Percentiles rank a stretch among this genome's conserved stretches.
phyloP scores from a whole-genome alignment of 164 flowering plant genomes.

The Magnolia officinalis region DNA sequence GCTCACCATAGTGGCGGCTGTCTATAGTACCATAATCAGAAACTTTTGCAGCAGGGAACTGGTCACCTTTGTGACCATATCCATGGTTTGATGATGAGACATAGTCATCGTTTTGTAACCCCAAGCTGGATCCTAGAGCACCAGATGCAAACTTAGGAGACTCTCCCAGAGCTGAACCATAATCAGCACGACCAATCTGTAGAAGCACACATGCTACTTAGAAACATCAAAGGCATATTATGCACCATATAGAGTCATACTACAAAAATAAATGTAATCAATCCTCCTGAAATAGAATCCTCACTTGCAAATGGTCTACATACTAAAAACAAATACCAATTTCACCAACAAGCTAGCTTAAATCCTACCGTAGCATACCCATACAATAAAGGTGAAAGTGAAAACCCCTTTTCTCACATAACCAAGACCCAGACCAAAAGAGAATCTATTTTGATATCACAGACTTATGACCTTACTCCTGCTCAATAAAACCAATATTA shows the following conservation, averaged over 20 bases:
- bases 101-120: constrained; percentile 35
- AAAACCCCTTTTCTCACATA: neutral
- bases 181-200: constrained; percentile 57
- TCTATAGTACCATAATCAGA: constrained; percentile 68
- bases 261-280: neutral
- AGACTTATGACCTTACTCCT: too few species aligned
- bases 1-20: constrained; percentile 63
- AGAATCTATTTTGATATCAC: neutral
- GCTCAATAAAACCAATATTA: too few species aligned
- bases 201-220: neutral
- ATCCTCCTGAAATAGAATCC: neutral
- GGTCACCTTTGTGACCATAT: constrained; percentile 65
- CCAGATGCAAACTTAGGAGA: constrained; percentile 61
- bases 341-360: neutral
- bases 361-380: too few species aligned
- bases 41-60: constrained; percentile 48
- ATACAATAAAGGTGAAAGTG: too few species aligned
- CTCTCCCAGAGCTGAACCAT: constrained; percentile 47
- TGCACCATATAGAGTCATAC: neutral
- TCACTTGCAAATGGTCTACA: neutral
- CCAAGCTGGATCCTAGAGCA: constrained; percentile 11
- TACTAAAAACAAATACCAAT: neutral
- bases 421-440: neutral
- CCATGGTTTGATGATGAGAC: constrained; percentile 57
- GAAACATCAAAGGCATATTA: neutral